Base-by-base conservation (phyloP, 768 basidiomycete species). In the Lentinula aciculospora region DNA sequence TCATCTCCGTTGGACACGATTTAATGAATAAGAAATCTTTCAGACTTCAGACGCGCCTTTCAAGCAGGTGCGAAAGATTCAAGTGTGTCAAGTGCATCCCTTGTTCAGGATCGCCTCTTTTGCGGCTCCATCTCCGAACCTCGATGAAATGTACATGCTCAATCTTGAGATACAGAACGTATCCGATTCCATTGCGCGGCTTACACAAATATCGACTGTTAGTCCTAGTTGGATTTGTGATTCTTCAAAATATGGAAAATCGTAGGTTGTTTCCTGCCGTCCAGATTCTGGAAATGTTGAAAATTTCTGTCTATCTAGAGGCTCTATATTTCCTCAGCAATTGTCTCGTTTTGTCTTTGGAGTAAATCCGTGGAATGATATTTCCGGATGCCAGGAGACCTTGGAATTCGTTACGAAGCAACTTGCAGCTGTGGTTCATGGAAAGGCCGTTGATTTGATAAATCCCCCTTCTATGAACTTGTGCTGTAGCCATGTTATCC, bases 171-270 rank as follows among this genome's bases (percentile, higher is more conserved):
- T 90, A 6, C 77, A 77, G 50, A 89, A 89, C 65, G 57, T 76
- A 0, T 65, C 71, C 19, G 72, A 72, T 3, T 66, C 66, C 23
- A 64, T 74, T 15, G 64, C 89, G 31, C 63, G 68, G 15, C 61
- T 94, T 17, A 75, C 74, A 3, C 84, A 89, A 62, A 63, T 94
- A 6, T 80, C 78, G 3, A 76, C 81, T 27, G 61, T 92, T 50
- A 92, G 92, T 62, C 82, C 89, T 0, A 72, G 74, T 4, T 94
- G 93, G 93, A 68, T 69, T 40, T 85, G 81, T 60, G 67, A 68
- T 1, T 64, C 78, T 6, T 54, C 80, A n/a, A 61, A 69, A 2
- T 67, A 72, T 9, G 61, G 66, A 15, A 61, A 67, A 19, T 65
- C 72, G 85, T 88, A 62, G 68, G 88, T 74, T 27, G 4, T 28